phyloP scores from a whole-genome alignment of 2,329 filamentous ascomycete genomes.

The Ophiostoma novo-ulmi region DNA sequence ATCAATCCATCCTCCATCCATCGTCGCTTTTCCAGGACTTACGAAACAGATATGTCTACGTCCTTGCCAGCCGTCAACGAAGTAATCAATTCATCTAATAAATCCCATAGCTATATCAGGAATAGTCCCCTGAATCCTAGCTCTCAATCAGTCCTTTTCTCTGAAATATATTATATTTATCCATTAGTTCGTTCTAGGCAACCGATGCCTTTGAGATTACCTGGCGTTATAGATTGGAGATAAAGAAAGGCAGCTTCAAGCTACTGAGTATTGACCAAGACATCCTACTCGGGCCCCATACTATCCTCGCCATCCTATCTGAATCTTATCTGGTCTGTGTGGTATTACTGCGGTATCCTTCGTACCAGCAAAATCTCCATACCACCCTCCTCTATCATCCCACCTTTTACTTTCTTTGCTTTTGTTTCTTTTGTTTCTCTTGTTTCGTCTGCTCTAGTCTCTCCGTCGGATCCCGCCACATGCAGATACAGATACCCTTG shows the following conservation, averaged over 20 bases:
- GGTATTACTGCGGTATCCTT: neutral
- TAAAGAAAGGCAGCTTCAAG: neutral
- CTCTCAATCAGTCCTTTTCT: neutral
- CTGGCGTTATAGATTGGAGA: neutral
- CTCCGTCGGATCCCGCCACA: conserved; percentile 8
- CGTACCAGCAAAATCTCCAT: conserved; percentile 7
- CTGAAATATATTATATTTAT: neutral
- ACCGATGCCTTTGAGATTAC: neutral
- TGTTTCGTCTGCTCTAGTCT: neutral
- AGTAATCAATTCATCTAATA: neutral
- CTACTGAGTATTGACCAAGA: neutral
- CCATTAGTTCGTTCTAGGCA: neutral
- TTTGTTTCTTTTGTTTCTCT: neutral
- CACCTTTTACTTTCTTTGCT: neutral
- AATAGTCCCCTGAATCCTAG: neutral
- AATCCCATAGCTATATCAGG: neutral
- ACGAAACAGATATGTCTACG: neutral
- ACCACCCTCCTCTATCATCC: conserved; percentile 6
- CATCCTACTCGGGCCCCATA: neutral
- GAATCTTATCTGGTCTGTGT: neutral
- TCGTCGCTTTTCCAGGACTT: neutral
- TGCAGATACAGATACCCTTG: neutral
- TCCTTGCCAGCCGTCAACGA: neutral
- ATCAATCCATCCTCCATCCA: neutral
- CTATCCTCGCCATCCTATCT: neutral